Conservation (phyloP, 78 protist species). For the Dictyostelium purpureum region DNA sequence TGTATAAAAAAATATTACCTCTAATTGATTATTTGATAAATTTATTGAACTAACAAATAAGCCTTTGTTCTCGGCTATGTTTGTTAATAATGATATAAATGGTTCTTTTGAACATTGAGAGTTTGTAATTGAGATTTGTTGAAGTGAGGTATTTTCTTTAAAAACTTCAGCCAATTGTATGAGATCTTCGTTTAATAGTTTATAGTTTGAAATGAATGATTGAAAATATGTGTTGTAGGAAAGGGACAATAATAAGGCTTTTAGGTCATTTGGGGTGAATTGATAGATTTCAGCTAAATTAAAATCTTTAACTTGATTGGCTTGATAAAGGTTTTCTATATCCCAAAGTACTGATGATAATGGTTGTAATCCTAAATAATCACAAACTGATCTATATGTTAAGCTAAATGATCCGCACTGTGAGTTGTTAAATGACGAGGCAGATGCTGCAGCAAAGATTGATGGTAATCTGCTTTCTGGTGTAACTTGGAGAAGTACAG, state of each 20-base stretch:
- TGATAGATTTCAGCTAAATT: slow-evolving; percentile 46
- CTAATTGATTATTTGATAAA: slow-evolving; percentile 34
- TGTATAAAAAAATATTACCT: background rate
- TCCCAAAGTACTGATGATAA: slow-evolving; percentile 42
- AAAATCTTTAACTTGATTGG: slow-evolving; percentile 29
- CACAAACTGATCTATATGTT: slow-evolving; percentile 68
- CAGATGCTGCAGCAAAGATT: slow-evolving; percentile 13
- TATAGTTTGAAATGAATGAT: slow-evolving; percentile 22
- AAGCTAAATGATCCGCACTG: slow-evolving; percentile 62
- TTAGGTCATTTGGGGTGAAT: background rate
- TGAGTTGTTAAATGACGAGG: background rate
- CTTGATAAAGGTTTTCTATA: slow-evolving; percentile 53
- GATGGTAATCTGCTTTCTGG: slow-evolving; percentile 42
- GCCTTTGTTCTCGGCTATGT: slow-evolving; percentile 30
- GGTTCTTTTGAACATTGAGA: slow-evolving; percentile 51
- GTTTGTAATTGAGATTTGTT: background rate
- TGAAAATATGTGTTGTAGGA: slow-evolving; percentile 57
- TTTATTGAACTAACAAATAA: slow-evolving; percentile 10
- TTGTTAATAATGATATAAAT: background rate
- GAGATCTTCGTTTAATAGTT: slow-evolving; percentile 34
- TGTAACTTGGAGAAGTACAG: slow-evolving; percentile 11
- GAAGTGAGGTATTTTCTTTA: slow-evolving; percentile 17
- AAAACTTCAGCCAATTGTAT: slow-evolving; percentile 33
- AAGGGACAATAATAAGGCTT: slow-evolving; percentile 42
- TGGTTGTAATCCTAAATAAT: slow-evolving; percentile 47